phyloP scores from a whole-genome alignment of 768 basidiomycete species.

The Termitomyces heimii region DNA sequence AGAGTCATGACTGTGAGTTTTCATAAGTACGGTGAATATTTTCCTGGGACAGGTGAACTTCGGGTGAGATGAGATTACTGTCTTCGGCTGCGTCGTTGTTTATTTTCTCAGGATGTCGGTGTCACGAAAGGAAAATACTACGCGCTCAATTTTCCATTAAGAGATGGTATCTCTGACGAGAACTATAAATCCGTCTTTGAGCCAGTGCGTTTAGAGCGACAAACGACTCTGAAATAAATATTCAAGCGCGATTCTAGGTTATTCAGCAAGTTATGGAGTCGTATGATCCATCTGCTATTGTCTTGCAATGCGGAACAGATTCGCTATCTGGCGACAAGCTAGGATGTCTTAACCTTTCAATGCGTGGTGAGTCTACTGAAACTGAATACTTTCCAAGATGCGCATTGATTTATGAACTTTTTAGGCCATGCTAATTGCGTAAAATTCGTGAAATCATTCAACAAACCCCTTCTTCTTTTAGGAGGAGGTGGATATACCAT shows the following conservation, averaged over 20 bases:
- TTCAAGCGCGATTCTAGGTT: constrained; percentile 45
- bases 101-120: constrained; percentile 67
- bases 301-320: constrained; percentile 96
- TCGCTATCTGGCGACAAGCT: constrained; percentile 95
- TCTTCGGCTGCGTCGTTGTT: constrained; percentile 2
- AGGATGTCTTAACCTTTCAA: constrained; percentile 93
- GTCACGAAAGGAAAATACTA: constrained; percentile 94
- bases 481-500: constrained; percentile 99
- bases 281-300: constrained; percentile 91
- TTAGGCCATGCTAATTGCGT: constrained; percentile 96
- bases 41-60: constrained; percentile 97
- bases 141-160: constrained; percentile 88
- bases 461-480: constrained; percentile 87
- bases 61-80: constrained; percentile 44
- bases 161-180: constrained; percentile 94
- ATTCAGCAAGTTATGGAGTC: constrained; percentile 92
- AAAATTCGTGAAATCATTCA: constrained; percentile 94
- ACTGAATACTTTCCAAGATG: not conserved
- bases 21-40: constrained; percentile 99
- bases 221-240: not conserved
- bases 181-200: constrained; percentile 95
- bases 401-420: not conserved
- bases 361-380: constrained; percentile 66
- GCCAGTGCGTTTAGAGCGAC: constrained; percentile 53
- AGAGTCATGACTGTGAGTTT: constrained; percentile 98